phyloP scores from a whole-genome alignment of 1,284 basidiomycete species.

The Blastosporella zonata region DNA sequence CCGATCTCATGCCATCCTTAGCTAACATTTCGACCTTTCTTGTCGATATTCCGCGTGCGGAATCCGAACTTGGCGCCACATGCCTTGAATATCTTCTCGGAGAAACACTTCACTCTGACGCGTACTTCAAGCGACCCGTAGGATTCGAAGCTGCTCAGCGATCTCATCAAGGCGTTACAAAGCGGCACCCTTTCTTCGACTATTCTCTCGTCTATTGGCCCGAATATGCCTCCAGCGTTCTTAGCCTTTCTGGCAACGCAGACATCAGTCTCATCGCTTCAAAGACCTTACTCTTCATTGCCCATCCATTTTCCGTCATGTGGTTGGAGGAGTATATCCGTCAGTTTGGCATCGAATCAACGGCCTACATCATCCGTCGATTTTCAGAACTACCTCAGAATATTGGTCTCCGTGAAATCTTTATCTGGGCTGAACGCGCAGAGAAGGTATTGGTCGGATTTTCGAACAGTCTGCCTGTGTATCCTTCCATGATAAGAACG shows the following conservation, averaged over 20 bases:
- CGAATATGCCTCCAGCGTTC: background rate
- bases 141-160: background rate
- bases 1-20: background rate
- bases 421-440: background rate
- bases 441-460: background rate
- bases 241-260: background rate
- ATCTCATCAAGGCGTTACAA: background rate
- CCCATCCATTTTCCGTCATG: background rate
- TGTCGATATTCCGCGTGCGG: conserved; percentile 1
- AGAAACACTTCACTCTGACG: background rate
- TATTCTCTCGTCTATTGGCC: background rate
- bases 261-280: background rate
- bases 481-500: background rate
- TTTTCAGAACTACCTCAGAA: background rate
- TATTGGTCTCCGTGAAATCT: background rate
- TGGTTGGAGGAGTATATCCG: conserved; percentile 1
- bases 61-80: background rate
- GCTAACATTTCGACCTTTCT: background rate
- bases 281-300: background rate
- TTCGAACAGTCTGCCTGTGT: background rate
- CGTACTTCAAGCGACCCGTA: background rate
- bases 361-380: background rate
- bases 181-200: background rate
- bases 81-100: conserved; percentile 5
- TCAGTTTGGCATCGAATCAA: background rate